Conservation (phyloP, 768 basidiomycete genomes). For the Trametes punicea region DNA sequence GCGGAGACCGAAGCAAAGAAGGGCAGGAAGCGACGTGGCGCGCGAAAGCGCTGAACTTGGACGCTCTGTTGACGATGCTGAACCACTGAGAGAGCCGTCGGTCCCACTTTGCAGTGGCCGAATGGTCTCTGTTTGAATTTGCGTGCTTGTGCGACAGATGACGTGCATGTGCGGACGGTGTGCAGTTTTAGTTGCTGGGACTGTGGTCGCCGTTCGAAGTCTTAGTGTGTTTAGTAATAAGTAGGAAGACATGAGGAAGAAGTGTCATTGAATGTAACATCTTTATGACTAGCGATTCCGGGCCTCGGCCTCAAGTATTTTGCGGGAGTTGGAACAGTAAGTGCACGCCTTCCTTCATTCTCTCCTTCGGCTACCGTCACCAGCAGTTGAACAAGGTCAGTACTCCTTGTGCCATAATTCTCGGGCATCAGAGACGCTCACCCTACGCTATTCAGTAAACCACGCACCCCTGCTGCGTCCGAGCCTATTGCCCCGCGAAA, state of each 20-base stretch:
- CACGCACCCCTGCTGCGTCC: background rate
- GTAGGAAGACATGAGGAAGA: background rate
- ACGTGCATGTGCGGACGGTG: background rate
- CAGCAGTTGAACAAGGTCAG: background rate
- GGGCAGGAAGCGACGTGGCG: constrained; percentile 7
- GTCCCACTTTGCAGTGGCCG: too few relatives aligned
- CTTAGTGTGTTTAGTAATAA: constrained; percentile 2
- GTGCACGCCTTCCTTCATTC: background rate
- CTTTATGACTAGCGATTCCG: background rate
- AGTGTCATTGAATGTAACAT: constrained; percentile 6
- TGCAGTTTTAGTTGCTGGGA: background rate
- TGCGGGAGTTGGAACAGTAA: too few relatives aligned
- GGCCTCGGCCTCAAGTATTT: too few relatives aligned
- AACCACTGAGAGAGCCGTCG: too few relatives aligned
- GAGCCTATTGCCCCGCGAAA: constrained; percentile 3
- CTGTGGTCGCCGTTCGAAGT: background rate
- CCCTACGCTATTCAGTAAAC: background rate
- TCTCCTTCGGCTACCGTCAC: background rate
- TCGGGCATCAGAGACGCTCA: background rate
- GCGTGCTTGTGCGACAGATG: too few relatives aligned
- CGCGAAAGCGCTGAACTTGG: background rate
- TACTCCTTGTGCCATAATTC: background rate
- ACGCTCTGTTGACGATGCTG: background rate
- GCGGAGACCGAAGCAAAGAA: constrained; percentile 10
- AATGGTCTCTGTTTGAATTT: background rate